A percentile compares a stretch with the other conserved stretches of the same genome.
Evolutionary conservation across 2,329 filamentous ascomycete species (phyloP).

Genomic region (Onygenales sp.): DNA sequence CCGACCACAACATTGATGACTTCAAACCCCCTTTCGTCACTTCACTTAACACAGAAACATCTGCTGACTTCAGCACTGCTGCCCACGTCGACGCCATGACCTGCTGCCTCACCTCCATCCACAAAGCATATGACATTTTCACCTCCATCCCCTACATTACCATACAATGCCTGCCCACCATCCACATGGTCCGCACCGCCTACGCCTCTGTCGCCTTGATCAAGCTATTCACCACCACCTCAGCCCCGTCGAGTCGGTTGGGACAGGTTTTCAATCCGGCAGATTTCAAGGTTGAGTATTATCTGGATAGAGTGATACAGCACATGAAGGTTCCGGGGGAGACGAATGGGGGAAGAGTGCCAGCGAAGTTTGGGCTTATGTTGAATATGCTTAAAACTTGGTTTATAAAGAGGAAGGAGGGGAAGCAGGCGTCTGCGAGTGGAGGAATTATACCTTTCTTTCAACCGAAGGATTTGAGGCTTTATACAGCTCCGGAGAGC

Average conservation of each 20-base stretch:
- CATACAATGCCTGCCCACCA: slow-evolving; percentile 58
- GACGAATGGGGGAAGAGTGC: slow-evolving; percentile 54
- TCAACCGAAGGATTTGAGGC: background rate
- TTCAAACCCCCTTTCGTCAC: slow-evolving; percentile 36
- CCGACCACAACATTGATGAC: slow-evolving; percentile 49
- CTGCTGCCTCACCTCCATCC: slow-evolving; percentile 56
- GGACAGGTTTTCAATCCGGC: slow-evolving; percentile 60
- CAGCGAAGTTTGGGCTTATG: slow-evolving; percentile 62
- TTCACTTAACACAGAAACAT: slow-evolving; percentile 32
- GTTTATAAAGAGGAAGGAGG: slow-evolving; percentile 47
- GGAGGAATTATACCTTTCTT: slow-evolving; percentile 16
- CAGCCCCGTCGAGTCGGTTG: slow-evolving; percentile 54
- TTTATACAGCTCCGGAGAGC: slow-evolving; percentile 1
- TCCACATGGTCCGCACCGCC: slow-evolving; percentile 61
- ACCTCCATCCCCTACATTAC: slow-evolving; percentile 48
- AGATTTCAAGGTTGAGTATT: slow-evolving; percentile 55
- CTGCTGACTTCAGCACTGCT: slow-evolving; percentile 35
- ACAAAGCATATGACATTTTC: slow-evolving; percentile 58
- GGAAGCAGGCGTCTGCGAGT: slow-evolving; percentile 13
- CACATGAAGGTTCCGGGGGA: slow-evolving; percentile 57
- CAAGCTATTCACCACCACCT: slow-evolving; percentile 62
- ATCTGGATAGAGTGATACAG: slow-evolving; percentile 60
- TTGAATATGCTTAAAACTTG: slow-evolving; percentile 61
- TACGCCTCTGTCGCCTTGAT: slow-evolving; percentile 64
- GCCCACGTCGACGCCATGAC: slow-evolving; percentile 59